Evolutionary conservation across 441 rosid species (phyloP).

Genomic region (Flueggea neowawraea): DNA sequence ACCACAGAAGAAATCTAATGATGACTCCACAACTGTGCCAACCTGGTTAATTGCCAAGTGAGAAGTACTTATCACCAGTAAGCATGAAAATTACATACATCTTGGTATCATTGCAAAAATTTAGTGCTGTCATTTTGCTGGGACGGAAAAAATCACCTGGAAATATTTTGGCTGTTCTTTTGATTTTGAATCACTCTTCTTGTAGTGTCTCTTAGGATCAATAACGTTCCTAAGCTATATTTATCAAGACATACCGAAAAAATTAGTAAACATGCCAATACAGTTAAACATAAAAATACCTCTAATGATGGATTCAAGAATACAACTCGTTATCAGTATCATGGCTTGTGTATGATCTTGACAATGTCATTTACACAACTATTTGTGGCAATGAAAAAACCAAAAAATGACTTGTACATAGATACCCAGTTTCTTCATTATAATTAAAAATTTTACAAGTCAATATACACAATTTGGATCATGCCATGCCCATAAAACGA

Average conservation of each 20-base stretch:
- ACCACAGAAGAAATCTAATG: conserved; percentile 56
- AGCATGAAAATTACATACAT: background rate
- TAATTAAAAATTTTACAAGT: too few species aligned
- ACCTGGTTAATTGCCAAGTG: conserved; percentile 38
- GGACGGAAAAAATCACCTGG: conserved; percentile 49
- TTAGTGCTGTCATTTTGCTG: background rate
- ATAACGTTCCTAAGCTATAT: conserved; percentile 69
- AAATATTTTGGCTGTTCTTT: conserved; percentile 69
- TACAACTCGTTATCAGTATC: too few species aligned
- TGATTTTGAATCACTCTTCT: conserved; percentile 57
- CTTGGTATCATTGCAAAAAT: background rate
- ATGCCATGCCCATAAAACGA: too few species aligned
- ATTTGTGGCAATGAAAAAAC: too few species aligned
- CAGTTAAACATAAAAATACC: background rate
- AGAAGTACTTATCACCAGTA: background rate
- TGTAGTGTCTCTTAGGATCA: conserved; percentile 87
- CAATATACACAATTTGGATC: too few species aligned
- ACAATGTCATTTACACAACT: too few species aligned
- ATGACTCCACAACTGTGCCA: conserved; percentile 73
- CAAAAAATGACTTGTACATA: too few species aligned
- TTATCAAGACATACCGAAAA: background rate
- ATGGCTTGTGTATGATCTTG: too few species aligned
- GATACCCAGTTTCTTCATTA: too few species aligned
- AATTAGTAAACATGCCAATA: background rate
- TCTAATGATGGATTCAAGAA: background rate